Conservation (phyloP, 306 rosid genomes). For the Quercus cerris region DNA sequence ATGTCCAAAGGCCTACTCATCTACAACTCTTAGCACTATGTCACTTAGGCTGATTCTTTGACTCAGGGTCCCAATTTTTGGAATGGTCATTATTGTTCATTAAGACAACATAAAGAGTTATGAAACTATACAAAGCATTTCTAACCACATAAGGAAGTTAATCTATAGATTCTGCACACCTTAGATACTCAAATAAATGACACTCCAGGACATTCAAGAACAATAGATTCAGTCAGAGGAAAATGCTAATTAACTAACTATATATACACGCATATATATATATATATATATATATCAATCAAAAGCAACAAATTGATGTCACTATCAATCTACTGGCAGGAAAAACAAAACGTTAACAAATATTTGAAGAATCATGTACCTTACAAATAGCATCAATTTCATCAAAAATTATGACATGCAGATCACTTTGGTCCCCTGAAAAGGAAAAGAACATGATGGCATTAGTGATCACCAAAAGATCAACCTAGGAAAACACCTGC, state of each 20-base stretch:
- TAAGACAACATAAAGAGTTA: background rate
- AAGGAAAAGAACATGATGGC: conserved; percentile 22
- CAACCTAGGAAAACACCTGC: conserved; percentile 6
- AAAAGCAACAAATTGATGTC: conserved; percentile 15
- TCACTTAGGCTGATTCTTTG: background rate
- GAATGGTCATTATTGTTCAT: background rate
- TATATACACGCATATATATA: too few species aligned
- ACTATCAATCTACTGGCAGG: conserved; percentile 8
- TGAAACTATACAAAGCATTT: background rate
- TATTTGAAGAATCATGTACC: conserved; percentile 50
- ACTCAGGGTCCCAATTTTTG: background rate
- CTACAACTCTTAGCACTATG: background rate
- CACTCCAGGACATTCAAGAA: background rate
- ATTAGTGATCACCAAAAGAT: conserved; percentile 27
- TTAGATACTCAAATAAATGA: too few species aligned
- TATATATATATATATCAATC: background rate
- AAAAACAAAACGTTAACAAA: conserved; percentile 10
- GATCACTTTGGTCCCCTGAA: conserved; percentile 91
- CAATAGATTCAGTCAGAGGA: background rate
- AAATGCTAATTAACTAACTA: background rate
- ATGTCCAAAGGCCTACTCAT: background rate
- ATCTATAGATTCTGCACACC: too few species aligned
- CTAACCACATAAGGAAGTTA: background rate
- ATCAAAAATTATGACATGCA: conserved; percentile 97
- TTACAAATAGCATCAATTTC: conserved; percentile 99